phyloP scores from a whole-genome alignment of 352 stramenopile species.

The Blastocystis sp. region DNA sequence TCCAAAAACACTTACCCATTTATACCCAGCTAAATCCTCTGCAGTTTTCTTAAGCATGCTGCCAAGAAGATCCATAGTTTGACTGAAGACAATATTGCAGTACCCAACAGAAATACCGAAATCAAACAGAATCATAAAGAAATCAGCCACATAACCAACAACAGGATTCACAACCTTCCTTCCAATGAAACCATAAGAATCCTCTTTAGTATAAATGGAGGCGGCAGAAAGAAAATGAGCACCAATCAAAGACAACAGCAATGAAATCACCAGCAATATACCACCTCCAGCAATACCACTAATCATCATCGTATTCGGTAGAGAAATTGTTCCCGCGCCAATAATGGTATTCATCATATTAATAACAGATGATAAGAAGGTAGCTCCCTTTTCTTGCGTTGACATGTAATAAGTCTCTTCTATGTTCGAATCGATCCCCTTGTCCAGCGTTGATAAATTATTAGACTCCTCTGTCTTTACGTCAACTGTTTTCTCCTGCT shows the following conservation, averaged over 20 bases:
- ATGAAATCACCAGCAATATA: not conserved
- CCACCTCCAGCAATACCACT: not conserved
- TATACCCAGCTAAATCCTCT: not conserved
- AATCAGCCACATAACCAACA: not conserved
- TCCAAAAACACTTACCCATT: not conserved
- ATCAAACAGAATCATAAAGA: constrained; percentile 8
- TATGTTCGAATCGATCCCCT: not conserved
- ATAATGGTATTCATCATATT: constrained; percentile 45
- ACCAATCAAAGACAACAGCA: not conserved
- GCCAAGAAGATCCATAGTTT: constrained; percentile 11
- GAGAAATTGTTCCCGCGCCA: not conserved
- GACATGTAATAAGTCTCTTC: not conserved
- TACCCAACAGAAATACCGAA: constrained; percentile 18
- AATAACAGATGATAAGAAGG: not conserved
- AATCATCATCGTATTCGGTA: not conserved
- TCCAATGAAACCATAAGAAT: not conserved
- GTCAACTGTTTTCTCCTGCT: constrained; percentile 1
- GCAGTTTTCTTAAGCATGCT: not conserved
- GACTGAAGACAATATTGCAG: constrained; percentile 18
- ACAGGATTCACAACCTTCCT: not conserved
- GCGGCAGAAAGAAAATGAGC: not conserved
- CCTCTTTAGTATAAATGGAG: not conserved
- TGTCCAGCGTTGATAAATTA: not conserved
- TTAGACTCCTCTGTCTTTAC: not conserved
- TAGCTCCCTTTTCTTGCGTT: not conserved